Base-by-base conservation (phyloP, 1,284 basidiomycete species). In the Tilletiaria anomala region DNA sequence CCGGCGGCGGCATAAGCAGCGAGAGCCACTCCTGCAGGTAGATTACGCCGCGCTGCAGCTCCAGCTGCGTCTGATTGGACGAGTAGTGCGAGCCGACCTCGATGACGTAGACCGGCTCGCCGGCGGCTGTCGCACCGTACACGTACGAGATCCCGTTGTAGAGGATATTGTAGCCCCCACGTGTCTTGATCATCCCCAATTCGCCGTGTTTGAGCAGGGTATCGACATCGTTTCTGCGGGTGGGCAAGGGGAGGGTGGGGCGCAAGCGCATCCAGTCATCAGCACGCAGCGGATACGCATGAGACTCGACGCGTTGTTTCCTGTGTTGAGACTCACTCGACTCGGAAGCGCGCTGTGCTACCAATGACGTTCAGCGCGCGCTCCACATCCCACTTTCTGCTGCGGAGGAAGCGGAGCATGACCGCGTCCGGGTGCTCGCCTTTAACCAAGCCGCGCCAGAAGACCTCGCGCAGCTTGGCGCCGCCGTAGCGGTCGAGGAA, bases 391-490 rank as follows among this genome's bases (percentile, higher is more conserved):
- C 49, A 51, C 35, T 50, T 50, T 4, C 47, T 26, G 3, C 43
- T 44, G n/a, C 47, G 18, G 12, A 51, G 37, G 32, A 42, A 41
- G 16, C 47, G 35, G 17, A 50, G 47, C 41, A 51, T 45, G 39
- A 51, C 21, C n/a, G 57, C 58, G 23, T 60, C 51, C 45, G 57
- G 59, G 45, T 61, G 59, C 34, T 61, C 59, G 26, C 59, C 59
- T 23, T 56, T 20, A 10, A 39, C 18, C 11, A 17, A 17, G n/a
- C 4, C 32, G 42, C 10, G 21, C 59, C 59, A 62, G 39, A 62
- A 62, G 33, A 60, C 53, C 17, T 44, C 42, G 16, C 54, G 43
- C 17, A 62, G 46, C 6, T 46, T 42, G 11, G 52, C 50, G 18
- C 59, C 59, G 21, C 59, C 59, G 35, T 62, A 52, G 14, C 44